phyloP scores from a whole-genome alignment of 75 land plant species.

The Picea sitchensis region DNA sequence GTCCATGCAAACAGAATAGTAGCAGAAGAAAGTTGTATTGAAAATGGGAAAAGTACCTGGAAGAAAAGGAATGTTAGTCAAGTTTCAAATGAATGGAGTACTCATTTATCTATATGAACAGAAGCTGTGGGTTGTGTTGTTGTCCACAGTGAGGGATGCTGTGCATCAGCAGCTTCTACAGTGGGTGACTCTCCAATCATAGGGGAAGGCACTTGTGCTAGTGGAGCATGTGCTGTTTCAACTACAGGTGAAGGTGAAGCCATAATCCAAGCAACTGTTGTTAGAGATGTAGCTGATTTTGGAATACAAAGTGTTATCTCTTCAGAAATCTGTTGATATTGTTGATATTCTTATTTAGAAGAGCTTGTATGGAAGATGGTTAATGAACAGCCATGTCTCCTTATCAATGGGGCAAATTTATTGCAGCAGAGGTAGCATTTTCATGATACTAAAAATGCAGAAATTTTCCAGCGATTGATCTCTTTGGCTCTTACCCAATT shows the following conservation, averaged over 20 bases:
- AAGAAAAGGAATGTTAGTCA: neutral
- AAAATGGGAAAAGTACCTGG: neutral
- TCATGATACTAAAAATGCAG: no score
- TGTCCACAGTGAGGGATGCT: conserved; percentile 72
- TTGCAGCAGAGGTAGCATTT: no score
- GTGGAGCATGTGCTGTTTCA: conserved; percentile 73
- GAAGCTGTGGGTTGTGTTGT: conserved; percentile 97
- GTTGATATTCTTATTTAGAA: conserved; percentile 31
- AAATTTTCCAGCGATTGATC: no score
- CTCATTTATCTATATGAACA: conserved; percentile 52
- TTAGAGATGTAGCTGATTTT: conserved; percentile 87
- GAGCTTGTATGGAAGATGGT: conserved; percentile 50
- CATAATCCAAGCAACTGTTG: conserved; percentile 68
- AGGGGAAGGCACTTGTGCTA: conserved; percentile 91
- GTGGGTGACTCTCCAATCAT: conserved; percentile 94
- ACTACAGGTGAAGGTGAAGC: conserved; percentile 94
- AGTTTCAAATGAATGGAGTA: conserved; percentile 53
- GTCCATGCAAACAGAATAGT: no score
- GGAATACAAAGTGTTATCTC: conserved; percentile 73
- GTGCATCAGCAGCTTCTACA: conserved; percentile 93
- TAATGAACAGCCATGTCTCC: no score
- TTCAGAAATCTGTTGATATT: conserved; percentile 73
- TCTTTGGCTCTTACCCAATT: no score
- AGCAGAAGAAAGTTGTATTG: no score
- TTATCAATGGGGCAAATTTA: no score